These are phyloP conservation scores for Sporobolomyces roseus DNA, from an alignment of 768 basidiomycete species.

Conservation along the genomic window DNA sequence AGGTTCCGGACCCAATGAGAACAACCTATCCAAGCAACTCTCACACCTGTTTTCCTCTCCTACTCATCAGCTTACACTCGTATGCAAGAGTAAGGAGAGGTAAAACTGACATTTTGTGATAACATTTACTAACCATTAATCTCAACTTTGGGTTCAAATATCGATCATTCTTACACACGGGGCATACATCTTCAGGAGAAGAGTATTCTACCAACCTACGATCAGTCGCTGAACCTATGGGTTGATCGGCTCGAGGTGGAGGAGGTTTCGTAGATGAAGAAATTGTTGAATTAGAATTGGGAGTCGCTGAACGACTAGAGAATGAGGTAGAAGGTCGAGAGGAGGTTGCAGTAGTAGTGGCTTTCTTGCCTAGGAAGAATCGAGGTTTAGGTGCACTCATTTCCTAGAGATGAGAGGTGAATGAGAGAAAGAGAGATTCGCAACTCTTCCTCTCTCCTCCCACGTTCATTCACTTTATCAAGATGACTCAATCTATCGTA, in stretches of 20 bases:
- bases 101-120: slow-evolving; percentile 90
- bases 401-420: not conserved
- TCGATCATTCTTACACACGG: slow-evolving; percentile 92
- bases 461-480: not conserved
- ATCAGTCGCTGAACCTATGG: slow-evolving; percentile 16
- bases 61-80: not conserved
- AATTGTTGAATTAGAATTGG: too few species aligned
- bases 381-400: slow-evolving; percentile 28
- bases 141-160: slow-evolving; percentile 92
- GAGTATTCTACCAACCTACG: slow-evolving; percentile 17
- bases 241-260: slow-evolving; percentile 14
- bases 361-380: slow-evolving; percentile 37
- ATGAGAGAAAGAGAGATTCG: not conserved
- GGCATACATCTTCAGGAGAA: slow-evolving; percentile 77
- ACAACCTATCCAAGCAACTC: slow-evolving; percentile 93
- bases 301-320: not conserved
- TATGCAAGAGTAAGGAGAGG: slow-evolving; percentile 34
- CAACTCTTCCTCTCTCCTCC: not conserved
- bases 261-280: slow-evolving; percentile 13
- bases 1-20: slow-evolving; percentile 90
- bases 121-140: slow-evolving; percentile 86
- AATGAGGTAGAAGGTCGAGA: not conserved
- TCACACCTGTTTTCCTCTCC: slow-evolving; percentile 69
- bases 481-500: slow-evolving; percentile 53
- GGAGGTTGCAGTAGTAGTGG: not conserved